These are phyloP conservation scores for Selaginella tamariscina DNA, from an alignment of 75 land plant genomes.

Conservation along the genomic window DNA sequence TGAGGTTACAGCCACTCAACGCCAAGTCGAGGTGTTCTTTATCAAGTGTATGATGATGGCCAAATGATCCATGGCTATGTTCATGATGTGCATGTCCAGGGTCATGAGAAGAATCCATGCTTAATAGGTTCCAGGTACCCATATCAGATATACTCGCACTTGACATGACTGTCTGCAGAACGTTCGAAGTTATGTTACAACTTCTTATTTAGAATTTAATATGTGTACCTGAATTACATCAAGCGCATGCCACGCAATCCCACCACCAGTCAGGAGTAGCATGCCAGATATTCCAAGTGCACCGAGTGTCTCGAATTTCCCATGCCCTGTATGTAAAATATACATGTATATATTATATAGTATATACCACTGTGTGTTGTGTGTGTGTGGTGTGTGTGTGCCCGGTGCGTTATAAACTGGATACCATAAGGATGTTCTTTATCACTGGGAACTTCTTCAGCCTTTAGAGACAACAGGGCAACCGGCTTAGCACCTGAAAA, in stretches of 20 bases:
- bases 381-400: no score
- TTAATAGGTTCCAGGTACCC: neutral
- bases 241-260: constrained; percentile 95
- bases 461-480: constrained; percentile 71
- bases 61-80: constrained; percentile 30
- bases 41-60: constrained; percentile 76
- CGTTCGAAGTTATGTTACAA: no score
- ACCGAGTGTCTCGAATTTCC: constrained; percentile 91
- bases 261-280: constrained; percentile 85
- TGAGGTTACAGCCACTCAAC: constrained; percentile 46
- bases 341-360: neutral
- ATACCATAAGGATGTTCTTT: constrained; percentile 92
- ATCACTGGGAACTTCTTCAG: constrained; percentile 77
- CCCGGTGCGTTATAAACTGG: no score
- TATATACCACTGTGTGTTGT: no score
- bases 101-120: constrained; percentile 18
- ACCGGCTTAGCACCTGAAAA: constrained; percentile 77
- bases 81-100: no score
- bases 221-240: constrained; percentile 66
- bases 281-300: constrained; percentile 78
- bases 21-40: constrained; percentile 75
- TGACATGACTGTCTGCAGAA: neutral
- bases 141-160: neutral
- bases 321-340: constrained; percentile 61
- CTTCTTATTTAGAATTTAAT: no score